Base-by-base conservation (phyloP, 2,329 filamentous ascomycete genomes). In the Pseudogymnoascus destructans region DNA sequence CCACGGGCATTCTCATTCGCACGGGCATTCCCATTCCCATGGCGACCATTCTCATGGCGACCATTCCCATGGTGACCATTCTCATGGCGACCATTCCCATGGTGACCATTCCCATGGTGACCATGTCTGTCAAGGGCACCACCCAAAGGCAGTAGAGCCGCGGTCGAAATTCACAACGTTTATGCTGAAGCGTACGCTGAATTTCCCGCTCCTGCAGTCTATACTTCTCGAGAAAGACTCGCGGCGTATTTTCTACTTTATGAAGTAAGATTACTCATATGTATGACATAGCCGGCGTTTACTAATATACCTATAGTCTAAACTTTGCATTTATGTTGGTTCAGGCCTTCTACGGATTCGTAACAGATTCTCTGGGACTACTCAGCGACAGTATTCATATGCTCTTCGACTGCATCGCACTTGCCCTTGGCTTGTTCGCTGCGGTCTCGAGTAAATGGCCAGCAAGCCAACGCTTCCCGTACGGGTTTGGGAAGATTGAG, bases 381-480 rank as follows among this genome's bases (percentile, higher is more conserved):
- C 80, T 98, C 15, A 95, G 90, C 64, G 93, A 98, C 72, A 97
- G 91, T 67, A 93, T 98, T 62, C 93, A 98, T 73, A 98, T 98
- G 93, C 92, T 98, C 67, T 97, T 98, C 66, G 93, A 98, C 72
- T 98, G 93, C 65, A 84, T 96, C 33, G 93, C 92, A 17, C 79
- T 98, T 25, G 82, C 88, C 1, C 90, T 98, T 33, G 93, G 93
- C 9, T 77, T 98, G 8, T 86, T 92, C 65, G 93, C 93, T 25
- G 86, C 92, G 1, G 90, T 98, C 5, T 89, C 95, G 76, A 93
- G 89, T 72, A 97, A 97, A 72, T 96, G 93, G 91, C 90, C 91
- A 1, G 87, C 90, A 0, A 95, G 86, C 69, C 79, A 87, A 60
- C 79, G 85, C 17, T 97, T 95, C 66, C 93, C 93, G 0, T 97